phyloP scores from a whole-genome alignment of 1,139 yeast genomes.

The Saccharomyces hybrid region DNA sequence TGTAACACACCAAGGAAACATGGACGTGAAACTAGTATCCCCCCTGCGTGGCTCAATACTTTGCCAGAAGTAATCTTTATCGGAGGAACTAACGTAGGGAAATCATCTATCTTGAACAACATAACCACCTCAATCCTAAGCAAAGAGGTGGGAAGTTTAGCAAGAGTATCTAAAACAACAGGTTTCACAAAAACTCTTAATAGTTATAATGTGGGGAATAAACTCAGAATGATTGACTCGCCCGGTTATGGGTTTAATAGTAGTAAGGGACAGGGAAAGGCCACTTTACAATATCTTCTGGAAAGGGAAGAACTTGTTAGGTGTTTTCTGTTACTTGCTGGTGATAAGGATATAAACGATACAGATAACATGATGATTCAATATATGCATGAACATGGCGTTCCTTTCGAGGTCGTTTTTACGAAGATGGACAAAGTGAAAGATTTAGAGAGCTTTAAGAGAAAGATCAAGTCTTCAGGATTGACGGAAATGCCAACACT shows the following conservation, averaged over 20 bases:
- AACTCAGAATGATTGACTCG: slow-evolving; percentile 62
- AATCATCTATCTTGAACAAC: slow-evolving; percentile 64
- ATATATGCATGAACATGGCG: slow-evolving; percentile 45
- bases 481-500: slow-evolving; percentile 26
- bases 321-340: slow-evolving; percentile 56
- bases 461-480: slow-evolving; percentile 26
- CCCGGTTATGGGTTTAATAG: slow-evolving; percentile 81
- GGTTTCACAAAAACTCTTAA: slow-evolving; percentile 76
- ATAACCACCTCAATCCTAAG: slow-evolving; percentile 35
- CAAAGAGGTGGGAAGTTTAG: slow-evolving; percentile 36
- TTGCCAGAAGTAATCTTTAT: slow-evolving; percentile 65
- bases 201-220: slow-evolving; percentile 58
- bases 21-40: slow-evolving; percentile 4
- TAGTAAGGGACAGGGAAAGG: slow-evolving; percentile 55
- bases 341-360: slow-evolving; percentile 47
- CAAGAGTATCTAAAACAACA: slow-evolving; percentile 52
- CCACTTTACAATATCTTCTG: slow-evolving; percentile 54
- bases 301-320: slow-evolving; percentile 47
- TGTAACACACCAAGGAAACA: slow-evolving; percentile 15
- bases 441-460: slow-evolving; percentile 18
- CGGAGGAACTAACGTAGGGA: slow-evolving; percentile 82
- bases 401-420: slow-evolving; percentile 64
- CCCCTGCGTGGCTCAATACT: neutral
- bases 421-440: slow-evolving; percentile 64
- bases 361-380: slow-evolving; percentile 50